Percentiles rank a stretch among this genome's conserved stretches.
Conservation (phyloP, 306 rosid species). For the Oxytropis ochrocephala region DNA sequence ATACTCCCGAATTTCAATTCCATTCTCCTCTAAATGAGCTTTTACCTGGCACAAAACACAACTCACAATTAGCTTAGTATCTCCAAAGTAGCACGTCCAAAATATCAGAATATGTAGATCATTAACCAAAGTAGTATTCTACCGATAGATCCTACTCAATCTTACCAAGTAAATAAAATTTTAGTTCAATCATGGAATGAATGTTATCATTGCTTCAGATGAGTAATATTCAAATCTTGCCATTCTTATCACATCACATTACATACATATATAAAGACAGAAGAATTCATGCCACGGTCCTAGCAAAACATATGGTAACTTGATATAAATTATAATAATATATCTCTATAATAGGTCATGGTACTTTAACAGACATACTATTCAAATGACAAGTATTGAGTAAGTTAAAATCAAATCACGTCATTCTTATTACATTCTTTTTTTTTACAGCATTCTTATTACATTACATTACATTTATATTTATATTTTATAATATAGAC, state of each 20-base stretch:
- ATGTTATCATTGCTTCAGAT: constrained; percentile 6
- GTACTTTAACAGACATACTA: background rate
- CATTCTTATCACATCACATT: background rate
- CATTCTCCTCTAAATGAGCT: constrained; percentile 54
- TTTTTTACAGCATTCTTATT: background rate
- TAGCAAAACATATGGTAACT: background rate
- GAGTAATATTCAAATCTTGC: background rate
- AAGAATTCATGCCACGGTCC: background rate
- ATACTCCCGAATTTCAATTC: constrained; percentile 79
- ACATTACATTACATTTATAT: background rate
- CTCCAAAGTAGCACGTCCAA: background rate
- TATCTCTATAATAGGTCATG: background rate
- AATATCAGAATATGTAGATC: constrained; percentile 1
- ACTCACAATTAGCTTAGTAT: background rate
- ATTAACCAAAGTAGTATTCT: background rate
- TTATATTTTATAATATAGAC: background rate
- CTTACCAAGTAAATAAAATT: constrained; percentile 15
- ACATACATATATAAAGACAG: background rate
- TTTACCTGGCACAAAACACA: constrained; percentile 53
- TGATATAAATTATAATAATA: background rate
- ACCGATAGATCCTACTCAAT: background rate
- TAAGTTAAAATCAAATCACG: background rate
- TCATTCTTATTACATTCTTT: background rate
- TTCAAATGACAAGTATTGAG: background rate
- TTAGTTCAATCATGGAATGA: background rate